Percentiles rank a stretch among this genome's conserved stretches.
These are phyloP conservation scores for Lineolata rhizophorae DNA, from an alignment of 495 filamentous ascomycete species.

Conservation along the genomic window DNA sequence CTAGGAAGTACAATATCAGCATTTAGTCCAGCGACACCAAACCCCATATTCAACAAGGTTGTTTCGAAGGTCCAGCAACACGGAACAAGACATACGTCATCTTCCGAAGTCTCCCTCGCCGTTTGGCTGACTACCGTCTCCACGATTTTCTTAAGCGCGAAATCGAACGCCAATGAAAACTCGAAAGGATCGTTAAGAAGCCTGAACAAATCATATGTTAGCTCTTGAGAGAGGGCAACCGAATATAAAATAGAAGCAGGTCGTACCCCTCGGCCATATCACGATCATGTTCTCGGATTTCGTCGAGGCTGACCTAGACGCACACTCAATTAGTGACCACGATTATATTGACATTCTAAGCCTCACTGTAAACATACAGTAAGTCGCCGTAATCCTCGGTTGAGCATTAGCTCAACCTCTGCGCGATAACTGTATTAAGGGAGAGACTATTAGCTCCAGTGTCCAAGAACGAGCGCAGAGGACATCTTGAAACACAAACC, in stretches of 20 bases:
- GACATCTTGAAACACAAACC: constrained; percentile 16
- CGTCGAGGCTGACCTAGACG: constrained; percentile 68
- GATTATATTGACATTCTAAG: background rate
- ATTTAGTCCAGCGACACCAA: background rate
- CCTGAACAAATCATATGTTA: constrained; percentile 12
- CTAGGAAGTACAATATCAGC: constrained; percentile 10
- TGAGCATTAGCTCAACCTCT: constrained; percentile 82
- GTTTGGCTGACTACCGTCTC: constrained; percentile 48
- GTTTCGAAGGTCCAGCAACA: background rate
- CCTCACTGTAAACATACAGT: constrained; percentile 23
- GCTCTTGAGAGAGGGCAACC: constrained; percentile 1
- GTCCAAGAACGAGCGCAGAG: constrained; percentile 21
- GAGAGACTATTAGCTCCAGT: no score
- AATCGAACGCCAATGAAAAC: constrained; percentile 66
- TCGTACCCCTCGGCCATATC: constrained; percentile 77
- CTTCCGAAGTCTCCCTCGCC: constrained; percentile 32
- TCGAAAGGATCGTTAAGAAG: constrained; percentile 76
- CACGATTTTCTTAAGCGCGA: constrained; percentile 71
- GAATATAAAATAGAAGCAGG: no score
- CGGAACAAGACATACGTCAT: constrained; percentile 27
- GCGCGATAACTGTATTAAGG: constrained; percentile 66
- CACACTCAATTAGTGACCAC: background rate
- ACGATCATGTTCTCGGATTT: constrained; percentile 72
- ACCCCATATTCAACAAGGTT: background rate
- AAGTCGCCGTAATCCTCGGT: constrained; percentile 56